These are phyloP conservation scores for Marchantia polymorpha DNA, from an alignment of 225 moss, liverwort and hornwort species.

Conservation along the genomic window DNA sequence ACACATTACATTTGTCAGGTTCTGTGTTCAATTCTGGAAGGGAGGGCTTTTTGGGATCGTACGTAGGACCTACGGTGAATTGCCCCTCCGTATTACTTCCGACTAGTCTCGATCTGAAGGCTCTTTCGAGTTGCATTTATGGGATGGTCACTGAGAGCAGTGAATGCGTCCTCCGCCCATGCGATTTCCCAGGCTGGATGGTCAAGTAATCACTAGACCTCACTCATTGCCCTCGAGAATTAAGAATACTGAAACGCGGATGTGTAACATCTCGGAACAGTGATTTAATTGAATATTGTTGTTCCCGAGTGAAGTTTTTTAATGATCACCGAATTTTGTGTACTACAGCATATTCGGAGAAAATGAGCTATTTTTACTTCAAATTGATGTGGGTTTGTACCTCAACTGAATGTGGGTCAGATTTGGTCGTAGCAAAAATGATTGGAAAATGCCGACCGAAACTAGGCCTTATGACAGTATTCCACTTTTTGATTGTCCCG, in stretches of 20 bases:
- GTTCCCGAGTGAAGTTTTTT: background rate
- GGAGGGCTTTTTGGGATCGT: constrained; percentile 2
- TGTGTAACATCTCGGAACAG: background rate
- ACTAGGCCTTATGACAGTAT: no score
- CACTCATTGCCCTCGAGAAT: background rate
- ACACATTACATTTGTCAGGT: background rate
- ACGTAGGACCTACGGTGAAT: background rate
- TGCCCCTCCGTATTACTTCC: background rate
- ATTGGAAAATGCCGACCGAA: no score
- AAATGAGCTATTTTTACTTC: no score
- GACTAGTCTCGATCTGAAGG: constrained; percentile 3
- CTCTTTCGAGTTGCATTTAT: background rate
- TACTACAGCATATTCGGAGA: no score
- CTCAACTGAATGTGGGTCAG: no score
- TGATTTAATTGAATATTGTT: background rate
- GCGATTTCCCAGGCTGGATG: background rate
- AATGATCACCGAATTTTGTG: background rate
- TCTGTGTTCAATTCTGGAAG: background rate
- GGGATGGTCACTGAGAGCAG: background rate
- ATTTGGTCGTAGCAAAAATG: no score
- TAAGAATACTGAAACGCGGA: background rate
- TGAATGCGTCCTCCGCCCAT: background rate
- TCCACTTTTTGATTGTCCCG: no score
- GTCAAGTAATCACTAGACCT: background rate
- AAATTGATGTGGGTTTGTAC: no score